Evolutionary conservation across 257 asterid genomes (phyloP), one percentile per base, ranked within the genome.

Genomic region (Nyctanthes arbortristis): DNA sequence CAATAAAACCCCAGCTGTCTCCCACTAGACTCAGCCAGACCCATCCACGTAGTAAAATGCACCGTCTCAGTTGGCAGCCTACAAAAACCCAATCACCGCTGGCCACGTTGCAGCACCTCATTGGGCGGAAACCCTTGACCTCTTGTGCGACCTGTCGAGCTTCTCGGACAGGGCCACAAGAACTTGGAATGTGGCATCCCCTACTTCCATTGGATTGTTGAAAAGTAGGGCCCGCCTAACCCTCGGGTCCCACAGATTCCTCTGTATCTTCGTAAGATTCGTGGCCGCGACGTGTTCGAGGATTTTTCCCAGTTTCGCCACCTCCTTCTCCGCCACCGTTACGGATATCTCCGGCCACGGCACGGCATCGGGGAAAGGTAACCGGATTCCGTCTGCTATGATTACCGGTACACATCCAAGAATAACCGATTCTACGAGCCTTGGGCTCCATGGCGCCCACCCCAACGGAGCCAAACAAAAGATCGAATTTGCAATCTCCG

Each of bases 131-230:
- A 77, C 85, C 73, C 86, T 78, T 7, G 86, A 69, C 78, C 66
- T 69, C 1, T 34, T 72, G 70, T 63, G 76, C 65, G 94, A 89
- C 84, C 88, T 74, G 13, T 27, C 71, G 0, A 92, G 66, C 79
- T 71, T 84, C 43, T 10, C 31, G 0, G 85, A 67, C 5, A 92
- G 74, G 2, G 82, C 77, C 62, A 67, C 73, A 1, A 92, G 13
- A 8, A 86, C 88, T 24, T 81, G 96, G 91, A 92, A 92, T 82
- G 96, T 92, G 60, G 99, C 97, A n/a, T 94, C 99, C 0, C 99
- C 95, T 32, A 73, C 82, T 35, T 40, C 56, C 83, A 77, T 63
- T 12, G 80, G 86, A 67, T 81, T 82, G 60, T 80, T 14, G 77
- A 71, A 91, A 0, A 91, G 86, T 3, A 94, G 79, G 65, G 97